Evolutionary conservation across 495 filamentous ascomycete genomes (phyloP), one percentile per base, ranked within the genome.

Genomic region (Jackrogersella multiformis): DNA sequence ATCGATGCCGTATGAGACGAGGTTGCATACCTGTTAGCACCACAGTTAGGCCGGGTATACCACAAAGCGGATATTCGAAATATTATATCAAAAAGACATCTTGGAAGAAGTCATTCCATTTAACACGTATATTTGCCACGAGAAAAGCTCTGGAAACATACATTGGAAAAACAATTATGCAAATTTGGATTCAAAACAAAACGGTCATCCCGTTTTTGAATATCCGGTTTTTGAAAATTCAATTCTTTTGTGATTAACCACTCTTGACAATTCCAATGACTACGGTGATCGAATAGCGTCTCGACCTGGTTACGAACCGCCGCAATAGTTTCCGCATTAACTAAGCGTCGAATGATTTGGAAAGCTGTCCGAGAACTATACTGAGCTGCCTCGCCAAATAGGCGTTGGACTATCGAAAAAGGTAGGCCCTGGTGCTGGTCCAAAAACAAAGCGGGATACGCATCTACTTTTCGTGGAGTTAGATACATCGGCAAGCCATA

Each of bases 1-100:
- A 12, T 63, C 41, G 24, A 56, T 39, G 28, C 16, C 51, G 23
- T 63, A 41, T 10, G 60, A 63, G n/a, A 56, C 23, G 3, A 54
- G 16, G 2, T 13, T 7, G 21, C 59, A 62, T n/a, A 6, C 21
- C 60, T 63, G 20, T 20, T 10, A 24, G 39, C 23, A 6, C 26
- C 12, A 15, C 42, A 4, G 38, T 62, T 20, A 62, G 58, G 48
- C 12, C 13, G 24, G 9, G 13, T 12, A 30, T 30, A 30, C 26
- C 7, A 30, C n/a, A n/a, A n/a, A n/a, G n/a, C n/a, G n/a, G n/a
- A n/a, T n/a, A n/a, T n/a, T n/a, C n/a, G n/a, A n/a, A n/a, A n/a
- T n/a, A n/a, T n/a, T n/a, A n/a, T n/a, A 8, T 8, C 8, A 13
- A 35, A 35, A 35, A 12, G 32, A 13, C 9, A 7, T 35, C 32